These are phyloP conservation scores for Herpetomonas tarakana DNA, from an alignment of 208 protist species.

Conservation along the genomic window DNA sequence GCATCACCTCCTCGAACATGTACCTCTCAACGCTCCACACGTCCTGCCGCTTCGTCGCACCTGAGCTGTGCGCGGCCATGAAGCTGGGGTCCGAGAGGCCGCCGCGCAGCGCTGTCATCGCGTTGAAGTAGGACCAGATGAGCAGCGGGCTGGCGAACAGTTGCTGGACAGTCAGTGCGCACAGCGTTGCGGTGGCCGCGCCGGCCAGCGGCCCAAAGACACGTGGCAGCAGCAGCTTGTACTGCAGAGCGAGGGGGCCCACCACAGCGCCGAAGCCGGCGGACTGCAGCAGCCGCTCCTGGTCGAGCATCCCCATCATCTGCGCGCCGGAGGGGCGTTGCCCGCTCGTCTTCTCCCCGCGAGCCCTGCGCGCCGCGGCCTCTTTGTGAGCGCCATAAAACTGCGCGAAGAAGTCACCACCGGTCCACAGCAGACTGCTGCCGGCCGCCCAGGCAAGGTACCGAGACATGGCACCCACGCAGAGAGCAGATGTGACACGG, in stretches of 20 bases:
- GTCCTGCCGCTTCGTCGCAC: constrained; percentile 34
- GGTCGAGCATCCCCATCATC: constrained; percentile 62
- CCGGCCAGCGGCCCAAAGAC: constrained; percentile 35
- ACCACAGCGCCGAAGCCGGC: constrained; percentile 44
- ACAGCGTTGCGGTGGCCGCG: constrained; percentile 31
- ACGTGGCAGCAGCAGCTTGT: constrained; percentile 22
- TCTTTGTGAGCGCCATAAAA: constrained; percentile 63
- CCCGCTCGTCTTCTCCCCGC: constrained; percentile 28
- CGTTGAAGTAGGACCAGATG: constrained; percentile 65
- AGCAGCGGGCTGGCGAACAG: constrained; percentile 59
- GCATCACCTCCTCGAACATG: constrained; percentile 62
- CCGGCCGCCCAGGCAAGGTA: constrained; percentile 8
- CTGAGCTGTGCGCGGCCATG: constrained; percentile 30
- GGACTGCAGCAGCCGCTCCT: constrained; percentile 36
- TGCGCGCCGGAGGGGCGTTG: constrained; percentile 29
- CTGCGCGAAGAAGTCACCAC: constrained; percentile 73
- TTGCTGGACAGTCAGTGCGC: constrained; percentile 60
- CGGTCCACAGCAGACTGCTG: constrained; percentile 30
- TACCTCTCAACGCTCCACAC: constrained; percentile 43
- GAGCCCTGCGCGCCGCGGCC: constrained; percentile 30
- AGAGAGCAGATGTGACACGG: neutral
- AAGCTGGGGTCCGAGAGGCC: constrained; percentile 58
- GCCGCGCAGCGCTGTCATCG: constrained; percentile 50
- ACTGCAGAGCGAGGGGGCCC: constrained; percentile 17
- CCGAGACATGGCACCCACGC: constrained; percentile 8